Evolutionary conservation across 2,329 filamentous ascomycete species (phyloP).

Genomic region (Calycina herbarum): DNA sequence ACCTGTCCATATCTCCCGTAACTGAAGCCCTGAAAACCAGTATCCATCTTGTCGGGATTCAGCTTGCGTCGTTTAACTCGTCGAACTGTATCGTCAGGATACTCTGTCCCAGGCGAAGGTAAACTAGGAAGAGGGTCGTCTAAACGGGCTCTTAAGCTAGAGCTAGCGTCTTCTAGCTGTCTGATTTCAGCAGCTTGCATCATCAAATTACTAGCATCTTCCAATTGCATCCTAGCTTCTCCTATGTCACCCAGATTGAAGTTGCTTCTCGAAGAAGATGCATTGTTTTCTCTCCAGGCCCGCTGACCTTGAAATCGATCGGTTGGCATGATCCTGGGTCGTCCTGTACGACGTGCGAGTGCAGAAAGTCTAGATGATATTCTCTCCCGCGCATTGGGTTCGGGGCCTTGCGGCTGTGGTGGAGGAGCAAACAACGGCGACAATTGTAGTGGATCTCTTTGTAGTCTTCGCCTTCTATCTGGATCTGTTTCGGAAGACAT

Average conservation of each 20-base stretch:
- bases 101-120: slow-evolving; percentile 23
- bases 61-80: slow-evolving; percentile 69
- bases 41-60: slow-evolving; percentile 58
- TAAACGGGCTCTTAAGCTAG: slow-evolving; percentile 31
- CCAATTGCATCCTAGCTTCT: slow-evolving; percentile 27
- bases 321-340: slow-evolving; percentile 28
- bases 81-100: slow-evolving; percentile 47
- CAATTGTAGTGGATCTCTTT: slow-evolving; percentile 19
- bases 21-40: slow-evolving; percentile 58
- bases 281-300: slow-evolving; percentile 21
- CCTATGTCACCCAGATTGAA: slow-evolving; percentile 25
- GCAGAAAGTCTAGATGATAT: slow-evolving; percentile 11
- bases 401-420: slow-evolving; percentile 12
- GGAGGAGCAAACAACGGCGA: slow-evolving; percentile 33
- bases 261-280: slow-evolving; percentile 14
- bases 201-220: slow-evolving; percentile 31
- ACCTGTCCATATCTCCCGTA: slow-evolving; percentile 90
- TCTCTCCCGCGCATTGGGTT: slow-evolving; percentile 12
- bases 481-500: slow-evolving; percentile 34
- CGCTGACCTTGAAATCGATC: slow-evolving; percentile 36
- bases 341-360: slow-evolving; percentile 23
- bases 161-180: slow-evolving; percentile 33
- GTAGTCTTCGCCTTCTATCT: slow-evolving; percentile 19
- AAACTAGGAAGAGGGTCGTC: slow-evolving; percentile 31
- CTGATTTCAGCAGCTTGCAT: slow-evolving; percentile 28